Percentiles rank a stretch among this genome's conserved stretches.
These are phyloP conservation scores for Salix exigua DNA, from an alignment of 345 rosid species.

Conservation along the genomic window DNA sequence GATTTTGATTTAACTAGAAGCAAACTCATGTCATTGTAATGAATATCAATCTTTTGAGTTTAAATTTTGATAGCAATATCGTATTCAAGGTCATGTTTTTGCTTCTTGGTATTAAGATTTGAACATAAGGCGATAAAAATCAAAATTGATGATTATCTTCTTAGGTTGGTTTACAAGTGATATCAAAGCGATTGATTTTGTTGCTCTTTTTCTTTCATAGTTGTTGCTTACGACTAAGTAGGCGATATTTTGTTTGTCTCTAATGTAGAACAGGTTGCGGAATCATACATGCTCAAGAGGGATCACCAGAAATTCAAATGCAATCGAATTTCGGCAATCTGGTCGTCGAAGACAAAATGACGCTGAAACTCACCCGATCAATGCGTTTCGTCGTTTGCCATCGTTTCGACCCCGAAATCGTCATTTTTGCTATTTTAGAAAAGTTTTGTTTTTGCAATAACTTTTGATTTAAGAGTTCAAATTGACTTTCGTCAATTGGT, in stretches of 20 bases:
- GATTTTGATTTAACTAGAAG: not conserved
- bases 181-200: not conserved
- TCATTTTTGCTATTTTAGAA: too few relatives aligned
- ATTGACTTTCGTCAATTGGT: too few relatives aligned
- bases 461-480: too few relatives aligned
- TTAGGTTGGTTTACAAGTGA: not conserved
- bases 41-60: not conserved
- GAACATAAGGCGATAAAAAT: not conserved
- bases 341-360: too few relatives aligned
- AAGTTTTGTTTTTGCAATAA: too few relatives aligned
- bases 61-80: not conserved
- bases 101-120: not conserved
- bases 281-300: too few relatives aligned
- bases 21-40: not conserved
- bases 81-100: not conserved
- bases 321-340: too few relatives aligned
- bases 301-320: too few relatives aligned
- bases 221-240: not conserved
- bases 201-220: not conserved
- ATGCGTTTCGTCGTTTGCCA: too few relatives aligned
- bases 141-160: not conserved
- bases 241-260: slow-evolving; percentile 14
- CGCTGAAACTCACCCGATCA: too few relatives aligned
- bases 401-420: too few relatives aligned
- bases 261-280: too few relatives aligned